Conservation (phyloP, 345 rosid species). For the Eucalyptus regnans region DNA sequence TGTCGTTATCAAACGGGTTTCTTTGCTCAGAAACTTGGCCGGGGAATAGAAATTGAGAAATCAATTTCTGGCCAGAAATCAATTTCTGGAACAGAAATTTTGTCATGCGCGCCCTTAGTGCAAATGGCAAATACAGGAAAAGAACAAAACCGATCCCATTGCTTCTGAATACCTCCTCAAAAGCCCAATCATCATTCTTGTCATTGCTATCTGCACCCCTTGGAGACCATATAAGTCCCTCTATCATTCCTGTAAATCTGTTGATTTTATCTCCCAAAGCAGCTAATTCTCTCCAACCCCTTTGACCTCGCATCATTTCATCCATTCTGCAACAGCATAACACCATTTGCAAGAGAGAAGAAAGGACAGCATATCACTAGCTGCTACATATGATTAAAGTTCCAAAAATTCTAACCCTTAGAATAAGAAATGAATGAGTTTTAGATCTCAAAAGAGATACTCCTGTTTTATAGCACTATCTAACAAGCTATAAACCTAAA, state of each 20-base stretch:
- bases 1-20: no score
- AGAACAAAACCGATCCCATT: not conserved
- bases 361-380: not conserved
- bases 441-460: not conserved
- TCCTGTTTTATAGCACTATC: not conserved
- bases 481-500: not conserved
- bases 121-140: not conserved
- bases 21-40: no score
- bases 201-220: constrained; percentile 36
- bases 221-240: constrained; percentile 95
- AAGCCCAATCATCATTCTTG: constrained; percentile 41
- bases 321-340: constrained; percentile 51
- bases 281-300: constrained; percentile 93
- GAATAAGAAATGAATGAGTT: not conserved
- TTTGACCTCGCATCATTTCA: constrained; percentile 97
- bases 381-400: not conserved
- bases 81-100: no score
- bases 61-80: no score
- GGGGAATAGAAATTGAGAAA: no score
- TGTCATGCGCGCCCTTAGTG: no score
- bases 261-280: constrained; percentile 72
- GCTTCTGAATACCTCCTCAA: constrained; percentile 49
- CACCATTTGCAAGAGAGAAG: not conserved
- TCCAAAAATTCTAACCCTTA: not conserved
- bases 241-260: constrained; percentile 85